Percentiles rank a stretch among this genome's conserved stretches.
phyloP scores from a whole-genome alignment of 176 grass and related monocot genomes.

The Triticum dicoccoides region DNA sequence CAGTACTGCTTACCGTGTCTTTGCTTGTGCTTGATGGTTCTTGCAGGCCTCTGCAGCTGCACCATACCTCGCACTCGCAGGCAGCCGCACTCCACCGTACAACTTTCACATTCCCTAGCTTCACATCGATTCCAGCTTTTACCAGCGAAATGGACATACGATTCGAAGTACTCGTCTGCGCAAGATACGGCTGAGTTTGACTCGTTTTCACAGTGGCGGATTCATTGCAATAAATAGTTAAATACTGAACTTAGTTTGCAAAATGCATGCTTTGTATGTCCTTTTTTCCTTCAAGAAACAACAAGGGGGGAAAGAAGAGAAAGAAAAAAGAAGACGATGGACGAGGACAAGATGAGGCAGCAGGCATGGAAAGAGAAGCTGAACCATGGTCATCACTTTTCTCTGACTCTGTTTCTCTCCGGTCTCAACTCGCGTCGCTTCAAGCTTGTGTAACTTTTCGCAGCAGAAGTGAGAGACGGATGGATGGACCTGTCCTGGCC shows the following conservation, averaged over 20 bases:
- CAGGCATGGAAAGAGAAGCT: neutral
- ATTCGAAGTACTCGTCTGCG: neutral
- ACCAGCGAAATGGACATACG: neutral
- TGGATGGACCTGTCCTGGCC: neutral
- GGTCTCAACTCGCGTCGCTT: conserved; percentile 1
- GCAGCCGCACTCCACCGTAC: neutral
- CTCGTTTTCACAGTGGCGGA: neutral
- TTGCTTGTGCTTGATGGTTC: neutral
- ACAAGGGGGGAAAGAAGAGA: neutral
- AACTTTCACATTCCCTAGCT: neutral
- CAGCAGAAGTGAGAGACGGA: conserved; percentile 10
- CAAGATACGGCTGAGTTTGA: neutral
- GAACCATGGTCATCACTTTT: neutral
- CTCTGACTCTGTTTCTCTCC: neutral
- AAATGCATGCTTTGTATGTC: neutral
- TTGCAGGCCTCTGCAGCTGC: neutral
- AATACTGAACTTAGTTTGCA: neutral
- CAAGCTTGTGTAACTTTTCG: neutral
- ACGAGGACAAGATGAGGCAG: neutral
- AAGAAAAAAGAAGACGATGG: neutral
- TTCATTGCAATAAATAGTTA: neutral
- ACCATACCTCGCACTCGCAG: neutral
- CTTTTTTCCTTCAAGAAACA: neutral
- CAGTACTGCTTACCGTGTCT: neutral
- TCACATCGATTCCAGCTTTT: neutral